Percentiles rank a stretch among this genome's conserved stretches.
These are phyloP conservation scores for Cercis canadensis DNA, from an alignment of 306 rosid genomes.

Conservation along the genomic window DNA sequence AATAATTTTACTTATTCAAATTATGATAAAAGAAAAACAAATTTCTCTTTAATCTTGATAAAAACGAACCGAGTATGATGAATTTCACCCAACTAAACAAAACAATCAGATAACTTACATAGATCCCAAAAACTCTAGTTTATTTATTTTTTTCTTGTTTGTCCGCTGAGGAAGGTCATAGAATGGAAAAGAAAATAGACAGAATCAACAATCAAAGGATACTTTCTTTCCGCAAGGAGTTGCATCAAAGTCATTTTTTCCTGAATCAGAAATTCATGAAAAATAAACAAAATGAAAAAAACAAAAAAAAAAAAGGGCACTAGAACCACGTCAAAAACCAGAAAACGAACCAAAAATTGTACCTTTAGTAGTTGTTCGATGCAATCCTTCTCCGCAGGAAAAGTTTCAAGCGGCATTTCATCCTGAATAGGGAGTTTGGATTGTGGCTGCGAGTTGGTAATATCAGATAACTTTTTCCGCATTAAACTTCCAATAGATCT, in stretches of 20 bases:
- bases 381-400: slow-evolving; percentile 33
- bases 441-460: slow-evolving; percentile 59
- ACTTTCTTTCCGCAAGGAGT: slow-evolving; percentile 74
- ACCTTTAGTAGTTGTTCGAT: slow-evolving; percentile 77
- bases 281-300: neutral
- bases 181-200: neutral
- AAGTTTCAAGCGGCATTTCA: slow-evolving; percentile 33
- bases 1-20: slow-evolving; percentile 59
- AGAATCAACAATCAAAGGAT: slow-evolving; percentile 44
- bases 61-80: neutral
- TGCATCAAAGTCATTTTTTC: slow-evolving; percentile 64
- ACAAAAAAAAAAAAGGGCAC: neutral
- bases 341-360: slow-evolving; percentile 10
- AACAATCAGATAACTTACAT: neutral
- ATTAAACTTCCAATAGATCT: slow-evolving; percentile 62
- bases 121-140: neutral
- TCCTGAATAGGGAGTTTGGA: slow-evolving; percentile 31
- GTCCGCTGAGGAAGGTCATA: too few relatives aligned
- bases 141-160: neutral
- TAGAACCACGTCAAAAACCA: neutral
- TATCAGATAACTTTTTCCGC: slow-evolving; percentile 80
- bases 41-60: neutral
- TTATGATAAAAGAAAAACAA: slow-evolving; percentile 41
- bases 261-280: slow-evolving; percentile 50
- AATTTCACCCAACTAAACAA: neutral